phyloP scores from a whole-genome alignment of 305 asterid species.

The Fraxinus dipetala region DNA sequence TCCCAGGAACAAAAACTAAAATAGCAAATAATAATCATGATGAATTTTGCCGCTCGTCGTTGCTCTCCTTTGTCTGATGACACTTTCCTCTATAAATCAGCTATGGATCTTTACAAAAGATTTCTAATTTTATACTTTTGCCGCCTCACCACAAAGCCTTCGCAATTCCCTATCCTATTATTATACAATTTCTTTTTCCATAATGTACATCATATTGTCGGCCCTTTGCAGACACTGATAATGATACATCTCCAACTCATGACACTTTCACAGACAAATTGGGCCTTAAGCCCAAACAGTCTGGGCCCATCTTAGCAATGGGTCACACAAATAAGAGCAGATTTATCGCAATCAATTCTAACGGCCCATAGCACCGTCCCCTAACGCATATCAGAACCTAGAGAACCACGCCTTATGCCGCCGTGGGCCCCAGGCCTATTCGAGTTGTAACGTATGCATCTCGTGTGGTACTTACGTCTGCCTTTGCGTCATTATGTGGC shows the following conservation, averaged over 20 bases:
- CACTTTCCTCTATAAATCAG: not conserved
- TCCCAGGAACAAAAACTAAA: not conserved
- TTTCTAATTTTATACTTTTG: not conserved
- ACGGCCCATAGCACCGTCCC: not conserved
- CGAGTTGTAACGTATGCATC: not conserved
- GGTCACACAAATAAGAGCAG: not conserved
- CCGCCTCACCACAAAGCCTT: not conserved
- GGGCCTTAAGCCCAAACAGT: not conserved
- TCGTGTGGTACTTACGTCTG: not conserved
- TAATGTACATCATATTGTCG: not conserved
- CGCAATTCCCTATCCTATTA: not conserved
- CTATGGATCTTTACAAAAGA: not conserved
- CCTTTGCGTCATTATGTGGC: not conserved
- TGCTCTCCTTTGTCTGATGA: not conserved
- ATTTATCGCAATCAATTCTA: slow-evolving; percentile 17
- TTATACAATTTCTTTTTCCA: not conserved
- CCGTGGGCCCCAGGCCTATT: not conserved
- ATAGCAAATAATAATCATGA: no score
- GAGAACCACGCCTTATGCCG: not conserved
- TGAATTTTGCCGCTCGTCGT: not conserved
- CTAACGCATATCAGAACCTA: not conserved
- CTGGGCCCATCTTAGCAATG: not conserved
- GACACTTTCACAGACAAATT: not conserved
- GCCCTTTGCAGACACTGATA: slow-evolving; percentile 1
- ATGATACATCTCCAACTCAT: not conserved